Conservation (phyloP, 2,329 filamentous ascomycete species). For the Davidsoniella australis region DNA sequence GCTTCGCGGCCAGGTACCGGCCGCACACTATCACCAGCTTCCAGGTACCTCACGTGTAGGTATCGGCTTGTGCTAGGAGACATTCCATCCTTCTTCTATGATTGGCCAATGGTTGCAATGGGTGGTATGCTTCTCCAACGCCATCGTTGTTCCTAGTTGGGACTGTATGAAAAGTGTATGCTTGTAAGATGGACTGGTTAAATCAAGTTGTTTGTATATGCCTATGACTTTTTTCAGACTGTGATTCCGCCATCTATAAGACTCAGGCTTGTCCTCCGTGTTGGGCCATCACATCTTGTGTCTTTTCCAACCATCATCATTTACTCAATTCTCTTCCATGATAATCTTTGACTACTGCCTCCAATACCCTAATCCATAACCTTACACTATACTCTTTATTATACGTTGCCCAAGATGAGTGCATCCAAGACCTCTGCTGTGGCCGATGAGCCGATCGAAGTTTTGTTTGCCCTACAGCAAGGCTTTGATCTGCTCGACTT, state of each 20-base stretch:
- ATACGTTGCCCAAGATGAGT: conserved; percentile 32
- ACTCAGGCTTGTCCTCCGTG: not conserved
- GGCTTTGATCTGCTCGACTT: conserved; percentile 44
- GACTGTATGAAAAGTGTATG: too few relatives aligned
- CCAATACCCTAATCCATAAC: not conserved
- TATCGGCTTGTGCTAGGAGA: too few relatives aligned
- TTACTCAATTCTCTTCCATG: not conserved
- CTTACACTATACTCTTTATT: conserved; percentile 2
- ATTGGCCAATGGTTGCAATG: too few relatives aligned
- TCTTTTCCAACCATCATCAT: not conserved
- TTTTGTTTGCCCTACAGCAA: conserved; percentile 42
- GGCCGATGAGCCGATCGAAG: conserved; percentile 40
- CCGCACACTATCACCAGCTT: too few relatives aligned
- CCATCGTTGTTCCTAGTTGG: too few relatives aligned
- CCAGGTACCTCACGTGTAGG: too few relatives aligned
- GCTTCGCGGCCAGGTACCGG: too few relatives aligned
- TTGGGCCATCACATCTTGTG: too few relatives aligned
- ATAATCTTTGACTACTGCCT: not conserved
- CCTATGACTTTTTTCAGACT: not conserved
- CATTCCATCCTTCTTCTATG: too few relatives aligned
- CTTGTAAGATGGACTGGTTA: too few relatives aligned
- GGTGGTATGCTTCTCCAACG: too few relatives aligned
- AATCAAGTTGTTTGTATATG: too few relatives aligned
- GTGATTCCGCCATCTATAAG: not conserved
- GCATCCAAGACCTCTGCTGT: conserved; percentile 40